Evolutionary conservation across 78 protist genomes (phyloP).

Genomic region (Dictyostelium discoideum): DNA sequence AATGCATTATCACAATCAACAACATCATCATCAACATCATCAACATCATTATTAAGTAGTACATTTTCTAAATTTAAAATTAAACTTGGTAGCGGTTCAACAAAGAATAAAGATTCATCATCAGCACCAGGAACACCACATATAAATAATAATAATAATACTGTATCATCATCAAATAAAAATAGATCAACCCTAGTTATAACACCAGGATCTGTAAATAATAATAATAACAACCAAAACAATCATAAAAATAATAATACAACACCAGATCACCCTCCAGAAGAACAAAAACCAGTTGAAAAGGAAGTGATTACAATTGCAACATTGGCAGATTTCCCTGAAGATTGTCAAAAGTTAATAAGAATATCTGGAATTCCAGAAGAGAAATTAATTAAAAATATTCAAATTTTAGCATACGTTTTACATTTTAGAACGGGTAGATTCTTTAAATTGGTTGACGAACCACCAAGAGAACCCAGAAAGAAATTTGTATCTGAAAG

Average conservation of each 20-base stretch:
- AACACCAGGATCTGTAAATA: not conserved
- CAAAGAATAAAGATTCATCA: not conserved
- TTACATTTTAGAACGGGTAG: conserved; percentile 65
- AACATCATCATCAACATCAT: not conserved
- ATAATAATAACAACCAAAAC: not conserved
- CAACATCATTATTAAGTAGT: not conserved
- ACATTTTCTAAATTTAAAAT: conserved; percentile 1
- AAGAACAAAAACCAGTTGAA: conserved; percentile 28
- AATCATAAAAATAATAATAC: not conserved
- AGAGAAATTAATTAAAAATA: conserved; percentile 33
- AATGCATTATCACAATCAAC: not conserved
- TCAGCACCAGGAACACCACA: not conserved
- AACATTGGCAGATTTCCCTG: conserved; percentile 35
- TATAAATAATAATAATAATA: not conserved
- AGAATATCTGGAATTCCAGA: conserved; percentile 49
- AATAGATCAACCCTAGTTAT: not conserved
- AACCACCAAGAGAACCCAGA: conserved; percentile 67
- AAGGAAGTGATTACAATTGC: conserved; percentile 29
- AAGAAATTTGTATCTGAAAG: conserved; percentile 54
- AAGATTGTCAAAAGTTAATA: conserved; percentile 48
- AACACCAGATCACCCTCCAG: conserved; percentile 15
- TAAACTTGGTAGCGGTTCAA: not conserved
- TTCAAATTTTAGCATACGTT: conserved; percentile 35
- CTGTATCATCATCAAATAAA: not conserved
- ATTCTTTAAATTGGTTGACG: conserved; percentile 17